phyloP scores from a whole-genome alignment of 805 yeast species.

The Yarrowia sp. region DNA sequence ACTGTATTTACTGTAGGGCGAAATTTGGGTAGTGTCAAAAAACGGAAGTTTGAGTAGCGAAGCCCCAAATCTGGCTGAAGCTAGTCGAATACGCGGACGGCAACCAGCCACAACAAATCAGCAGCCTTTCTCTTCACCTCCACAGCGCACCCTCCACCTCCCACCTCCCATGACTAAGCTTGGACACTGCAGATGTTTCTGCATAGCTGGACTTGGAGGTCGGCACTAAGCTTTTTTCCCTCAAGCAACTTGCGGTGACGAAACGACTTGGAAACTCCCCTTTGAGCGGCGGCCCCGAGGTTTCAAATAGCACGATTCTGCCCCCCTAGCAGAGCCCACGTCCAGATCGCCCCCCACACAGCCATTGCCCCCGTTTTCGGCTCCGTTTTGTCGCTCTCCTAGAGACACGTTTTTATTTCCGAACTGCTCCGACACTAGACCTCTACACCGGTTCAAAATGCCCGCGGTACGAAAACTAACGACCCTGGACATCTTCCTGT shows the following conservation, averaged over 20 bases:
- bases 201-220: background rate
- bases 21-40: background rate
- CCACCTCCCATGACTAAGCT: slow-evolving; percentile 34
- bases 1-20: no score
- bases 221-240: slow-evolving; percentile 37
- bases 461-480: slow-evolving; percentile 48
- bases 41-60: background rate
- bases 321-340: no score
- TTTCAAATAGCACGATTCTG: no score
- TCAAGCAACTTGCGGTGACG: slow-evolving; percentile 30
- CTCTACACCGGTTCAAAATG: background rate
- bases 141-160: no score
- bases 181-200: background rate
- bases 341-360: no score
- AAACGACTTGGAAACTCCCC: background rate
- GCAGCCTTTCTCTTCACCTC: no score
- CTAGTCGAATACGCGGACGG: no score
- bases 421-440: background rate
- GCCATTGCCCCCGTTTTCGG: no score
- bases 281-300: slow-evolving; percentile 1
- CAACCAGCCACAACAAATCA: no score
- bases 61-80: no score
- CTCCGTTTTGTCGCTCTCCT: no score
- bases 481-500: slow-evolving; percentile 67
- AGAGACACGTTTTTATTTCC: background rate